Percentiles rank a stretch among this genome's conserved stretches.
Evolutionary conservation across 1,284 basidiomycete species (phyloP).

Genomic region (Ganoderma lingzhi): DNA sequence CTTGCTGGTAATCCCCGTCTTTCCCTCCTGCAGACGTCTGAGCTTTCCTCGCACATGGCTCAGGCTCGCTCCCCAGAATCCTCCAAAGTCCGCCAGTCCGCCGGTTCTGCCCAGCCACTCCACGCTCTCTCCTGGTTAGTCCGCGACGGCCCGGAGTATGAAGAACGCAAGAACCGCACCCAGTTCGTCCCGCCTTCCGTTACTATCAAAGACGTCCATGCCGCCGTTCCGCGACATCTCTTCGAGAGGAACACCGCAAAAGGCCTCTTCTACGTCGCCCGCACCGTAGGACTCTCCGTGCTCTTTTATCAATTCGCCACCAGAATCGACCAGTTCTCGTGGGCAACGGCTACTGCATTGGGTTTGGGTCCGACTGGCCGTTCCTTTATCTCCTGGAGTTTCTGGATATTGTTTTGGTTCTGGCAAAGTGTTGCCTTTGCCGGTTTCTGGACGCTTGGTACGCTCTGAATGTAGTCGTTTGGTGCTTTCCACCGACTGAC

Average conservation of each 20-base stretch:
- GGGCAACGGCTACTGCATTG: not conserved
- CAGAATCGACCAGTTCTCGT: constrained; percentile 31
- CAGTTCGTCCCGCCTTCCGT: constrained; percentile 49
- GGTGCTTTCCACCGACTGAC: not conserved
- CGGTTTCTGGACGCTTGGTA: constrained; percentile 42
- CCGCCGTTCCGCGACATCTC: constrained; percentile 55
- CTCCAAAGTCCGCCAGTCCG: not conserved
- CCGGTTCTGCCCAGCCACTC: not conserved
- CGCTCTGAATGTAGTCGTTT: constrained; percentile 8
- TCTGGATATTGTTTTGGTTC: constrained; percentile 42
- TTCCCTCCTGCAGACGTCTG: not conserved
- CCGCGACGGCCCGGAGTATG: constrained; percentile 39
- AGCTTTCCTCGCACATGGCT: constrained; percentile 1
- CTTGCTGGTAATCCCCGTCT: no score
- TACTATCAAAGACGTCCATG: constrained; percentile 54
- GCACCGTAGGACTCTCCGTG: constrained; percentile 43
- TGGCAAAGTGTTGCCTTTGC: constrained; percentile 41
- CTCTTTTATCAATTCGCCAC: constrained; percentile 36
- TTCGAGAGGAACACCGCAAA: constrained; percentile 59
- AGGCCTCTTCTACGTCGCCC: constrained; percentile 49
- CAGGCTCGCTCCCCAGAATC: not conserved
- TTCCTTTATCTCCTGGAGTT: constrained; percentile 18
- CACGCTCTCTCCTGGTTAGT: constrained; percentile 23
- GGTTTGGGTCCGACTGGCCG: constrained; percentile 8
- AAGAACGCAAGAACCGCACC: constrained; percentile 32